Percentiles rank a stretch among this genome's conserved stretches.
Conservation (phyloP, 768 basidiomycete genomes). For the Tulasnella sp. region DNA sequence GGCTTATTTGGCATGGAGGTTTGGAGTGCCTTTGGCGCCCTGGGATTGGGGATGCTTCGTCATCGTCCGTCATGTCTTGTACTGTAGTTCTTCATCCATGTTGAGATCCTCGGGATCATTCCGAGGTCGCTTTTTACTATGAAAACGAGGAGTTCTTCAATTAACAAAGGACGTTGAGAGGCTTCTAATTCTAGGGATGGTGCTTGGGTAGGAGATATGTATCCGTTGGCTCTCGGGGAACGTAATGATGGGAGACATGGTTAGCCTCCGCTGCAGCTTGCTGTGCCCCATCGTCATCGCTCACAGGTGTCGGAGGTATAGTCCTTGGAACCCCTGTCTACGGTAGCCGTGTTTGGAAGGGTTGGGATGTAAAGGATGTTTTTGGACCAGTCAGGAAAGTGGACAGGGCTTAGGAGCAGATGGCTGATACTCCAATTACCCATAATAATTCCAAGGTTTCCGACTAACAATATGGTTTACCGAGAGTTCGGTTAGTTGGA, state of each 20-base stretch:
- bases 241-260: slow-evolving; percentile 2
- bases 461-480: too few species aligned
- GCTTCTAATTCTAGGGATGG: neutral
- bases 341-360: too few species aligned
- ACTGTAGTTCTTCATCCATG: neutral
- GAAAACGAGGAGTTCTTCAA: neutral
- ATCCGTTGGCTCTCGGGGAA: slow-evolving; percentile 14
- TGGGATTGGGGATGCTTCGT: neutral
- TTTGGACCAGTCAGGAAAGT: too few species aligned
- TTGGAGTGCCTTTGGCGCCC: slow-evolving; percentile 2
- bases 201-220: slow-evolving; percentile 7
- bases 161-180: neutral
- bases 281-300: neutral
- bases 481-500: too few species aligned
- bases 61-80: slow-evolving; percentile 26
- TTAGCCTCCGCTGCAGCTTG: neutral
- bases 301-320: slow-evolving; percentile 19
- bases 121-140: slow-evolving; percentile 13
- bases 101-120: slow-evolving; percentile 21
- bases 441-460: too few species aligned
- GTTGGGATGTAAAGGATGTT: too few species aligned
- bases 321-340: too few species aligned
- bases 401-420: too few species aligned
- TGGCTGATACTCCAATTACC: too few species aligned
- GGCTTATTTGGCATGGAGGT: slow-evolving; percentile 12